Evolutionary conservation across 345 rosid species (phyloP).

Genomic region (Lepidium aucheri): DNA sequence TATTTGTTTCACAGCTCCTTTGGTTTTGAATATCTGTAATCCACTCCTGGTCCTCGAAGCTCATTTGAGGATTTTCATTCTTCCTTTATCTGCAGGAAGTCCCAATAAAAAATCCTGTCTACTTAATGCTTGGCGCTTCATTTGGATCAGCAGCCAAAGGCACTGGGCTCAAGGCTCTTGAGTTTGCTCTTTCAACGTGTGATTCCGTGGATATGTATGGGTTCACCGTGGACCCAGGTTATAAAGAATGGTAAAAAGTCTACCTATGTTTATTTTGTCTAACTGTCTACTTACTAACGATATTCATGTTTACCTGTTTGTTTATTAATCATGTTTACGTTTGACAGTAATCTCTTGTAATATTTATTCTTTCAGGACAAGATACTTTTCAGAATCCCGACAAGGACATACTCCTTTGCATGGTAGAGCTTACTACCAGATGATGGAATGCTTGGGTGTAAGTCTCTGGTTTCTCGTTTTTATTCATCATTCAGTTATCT

Average conservation of each 20-base stretch:
- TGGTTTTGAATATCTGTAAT: background rate
- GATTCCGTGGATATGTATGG: slow-evolving; percentile 96
- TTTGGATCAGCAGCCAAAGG: slow-evolving; percentile 99
- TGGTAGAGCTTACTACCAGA: slow-evolving; percentile 95
- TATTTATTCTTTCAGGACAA: slow-evolving; percentile 53
- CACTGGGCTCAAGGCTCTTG: slow-evolving; percentile 95
- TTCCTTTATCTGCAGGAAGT: slow-evolving; percentile 54
- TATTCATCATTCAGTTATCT: background rate
- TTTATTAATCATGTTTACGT: background rate
- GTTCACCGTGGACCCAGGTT: slow-evolving; percentile 95
- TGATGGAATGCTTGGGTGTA: slow-evolving; percentile 99
- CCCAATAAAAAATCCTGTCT: slow-evolving; percentile 82
- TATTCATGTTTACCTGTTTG: background rate
- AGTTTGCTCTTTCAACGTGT: slow-evolving; percentile 83
- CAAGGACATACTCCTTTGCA: slow-evolving; percentile 97
- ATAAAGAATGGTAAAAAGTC: slow-evolving; percentile 72
- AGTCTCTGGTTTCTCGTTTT: slow-evolving; percentile 20
- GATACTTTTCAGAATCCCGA: slow-evolving; percentile 94
- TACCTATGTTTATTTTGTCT: background rate
- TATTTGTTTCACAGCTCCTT: background rate
- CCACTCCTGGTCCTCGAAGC: background rate
- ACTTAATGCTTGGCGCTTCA: slow-evolving; percentile 91
- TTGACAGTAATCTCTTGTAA: background rate
- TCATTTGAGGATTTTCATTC: background rate
- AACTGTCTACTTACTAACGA: background rate